Evolutionary conservation across 495 filamentous ascomycete genomes (phyloP).

Genomic region (Corynascus novoguineensis): DNA sequence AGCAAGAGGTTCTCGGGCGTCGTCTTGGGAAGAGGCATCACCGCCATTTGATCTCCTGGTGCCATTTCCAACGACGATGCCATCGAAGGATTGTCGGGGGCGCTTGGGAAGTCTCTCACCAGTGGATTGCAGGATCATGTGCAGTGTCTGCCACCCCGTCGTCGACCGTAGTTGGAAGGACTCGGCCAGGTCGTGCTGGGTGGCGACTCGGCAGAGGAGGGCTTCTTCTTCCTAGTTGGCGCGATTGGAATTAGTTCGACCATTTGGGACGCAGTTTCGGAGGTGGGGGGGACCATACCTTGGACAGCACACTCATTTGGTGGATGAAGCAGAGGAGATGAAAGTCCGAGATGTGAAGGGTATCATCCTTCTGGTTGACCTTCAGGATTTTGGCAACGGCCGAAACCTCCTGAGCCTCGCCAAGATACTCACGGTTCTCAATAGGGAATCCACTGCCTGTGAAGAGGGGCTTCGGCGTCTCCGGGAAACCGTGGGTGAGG

Average conservation of each 20-base stretch:
- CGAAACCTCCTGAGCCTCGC: slow-evolving; percentile 66
- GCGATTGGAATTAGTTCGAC: slow-evolving; percentile 10
- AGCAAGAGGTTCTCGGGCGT: slow-evolving; percentile 72
- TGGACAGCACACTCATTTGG: slow-evolving; percentile 69
- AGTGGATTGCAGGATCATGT: slow-evolving; percentile 88
- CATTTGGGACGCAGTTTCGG: neutral
- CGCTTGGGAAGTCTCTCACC: slow-evolving; percentile 94
- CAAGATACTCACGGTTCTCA: slow-evolving; percentile 81
- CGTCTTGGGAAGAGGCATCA: slow-evolving; percentile 8
- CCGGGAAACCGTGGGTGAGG: slow-evolving; percentile 94
- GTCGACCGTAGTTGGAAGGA: slow-evolving; percentile 76
- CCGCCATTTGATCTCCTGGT: neutral
- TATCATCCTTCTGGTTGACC: slow-evolving; percentile 49
- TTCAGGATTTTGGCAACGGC: slow-evolving; percentile 38
- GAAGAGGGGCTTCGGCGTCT: slow-evolving; percentile 68
- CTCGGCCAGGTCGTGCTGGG: slow-evolving; percentile 67
- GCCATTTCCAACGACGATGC: slow-evolving; percentile 1
- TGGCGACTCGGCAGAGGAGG: slow-evolving; percentile 78
- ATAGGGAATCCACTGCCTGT: slow-evolving; percentile 67
- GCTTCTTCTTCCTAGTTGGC: slow-evolving; percentile 74
- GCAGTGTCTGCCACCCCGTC: slow-evolving; percentile 85
- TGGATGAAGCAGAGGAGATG: slow-evolving; percentile 87
- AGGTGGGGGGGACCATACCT: slow-evolving; percentile 45
- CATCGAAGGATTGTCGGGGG: slow-evolving; percentile 48
- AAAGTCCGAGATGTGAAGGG: slow-evolving; percentile 78